A percentile compares a stretch with the other conserved stretches of the same genome.
These are phyloP conservation scores for Marsdenia floribunda DNA, from an alignment of 257 asterid genomes.

Conservation along the genomic window DNA sequence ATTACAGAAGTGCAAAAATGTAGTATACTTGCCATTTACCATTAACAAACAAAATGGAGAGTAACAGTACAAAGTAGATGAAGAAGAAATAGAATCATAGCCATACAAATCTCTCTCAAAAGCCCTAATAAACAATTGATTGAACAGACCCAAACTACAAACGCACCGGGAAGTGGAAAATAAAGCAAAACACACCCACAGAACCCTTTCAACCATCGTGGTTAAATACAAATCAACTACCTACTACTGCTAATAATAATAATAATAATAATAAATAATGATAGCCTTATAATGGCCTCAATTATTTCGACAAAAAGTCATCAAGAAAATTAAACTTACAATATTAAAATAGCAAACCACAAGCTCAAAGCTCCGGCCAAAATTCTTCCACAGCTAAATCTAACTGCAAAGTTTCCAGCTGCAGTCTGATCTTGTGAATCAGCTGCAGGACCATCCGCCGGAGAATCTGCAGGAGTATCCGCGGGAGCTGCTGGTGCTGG, in stretches of 20 bases:
- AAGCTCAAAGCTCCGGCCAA: conserved; percentile 25
- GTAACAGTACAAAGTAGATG: background rate
- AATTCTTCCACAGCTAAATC: conserved; percentile 22
- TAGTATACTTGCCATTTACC: conserved; percentile 1
- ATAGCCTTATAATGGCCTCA: conserved; percentile 11
- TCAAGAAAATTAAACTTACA: background rate
- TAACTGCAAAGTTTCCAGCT: conserved; percentile 31
- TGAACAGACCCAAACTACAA: background rate
- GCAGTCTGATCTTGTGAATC: conserved; percentile 41
- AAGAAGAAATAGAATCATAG: background rate
- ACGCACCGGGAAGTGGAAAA: background rate
- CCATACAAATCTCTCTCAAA: conserved; percentile 1
- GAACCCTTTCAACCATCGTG: background rate
- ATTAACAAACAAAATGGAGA: conserved; percentile 4
- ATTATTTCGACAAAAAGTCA: conserved; percentile 12
- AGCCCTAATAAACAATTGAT: background rate
- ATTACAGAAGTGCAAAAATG: background rate
- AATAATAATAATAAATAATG: background rate
- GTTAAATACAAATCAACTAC: conserved; percentile 13
- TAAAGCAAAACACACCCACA: background rate
- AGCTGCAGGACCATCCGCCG: conserved; percentile 47
- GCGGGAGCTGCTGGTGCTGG: conserved; percentile 44
- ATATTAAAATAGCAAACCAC: conserved; percentile 21
- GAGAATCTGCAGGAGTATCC: conserved; percentile 33
- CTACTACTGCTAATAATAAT: background rate